Base-by-base conservation (phyloP, 2,329 filamentous ascomycete genomes). In the Kalaharituber pfeilii region DNA sequence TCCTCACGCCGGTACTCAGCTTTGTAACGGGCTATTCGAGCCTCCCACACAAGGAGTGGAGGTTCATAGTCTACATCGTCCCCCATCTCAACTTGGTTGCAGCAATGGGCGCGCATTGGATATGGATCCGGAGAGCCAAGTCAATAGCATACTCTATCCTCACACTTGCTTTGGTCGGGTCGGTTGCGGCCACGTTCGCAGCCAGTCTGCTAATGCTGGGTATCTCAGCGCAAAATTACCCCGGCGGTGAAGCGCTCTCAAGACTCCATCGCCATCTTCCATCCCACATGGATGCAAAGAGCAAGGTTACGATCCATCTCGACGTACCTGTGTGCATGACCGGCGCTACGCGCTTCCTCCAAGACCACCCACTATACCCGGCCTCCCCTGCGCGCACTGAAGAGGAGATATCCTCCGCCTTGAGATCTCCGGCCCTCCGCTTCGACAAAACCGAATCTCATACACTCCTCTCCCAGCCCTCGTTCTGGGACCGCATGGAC, bases 31-130 rank as follows among this genome's bases (percentile, higher is more conserved):
- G 93, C 44, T 96, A 94, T 72, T 94, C 86, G 59, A 63, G 86
- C 51, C 83, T 94, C 58, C 88, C 89, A 0, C 91, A 98, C 71
- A 98, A 98, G 67, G 91, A 98, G 70, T 84, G 87, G 67, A 84
- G 91, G 18, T 98, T 98, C 72, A 81, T 98, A 62, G 80, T 96
- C 63, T 96, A 96, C 69, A 75, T 79, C 52, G 74, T 94, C 24
- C 91, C 91, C 0, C 75, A 82, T 0, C 71, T 96, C 27, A 94
- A 88, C 0, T 82, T 82, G 9, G 77, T 81, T 2, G 82, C 86
- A 0, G 81, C 86, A 2, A 73, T 86, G 3, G 81, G 80, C 20
- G 85, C 86, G 13, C 76, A 79, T 54, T 81, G 79, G 67, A 70
- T 93, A 59, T 84, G 78, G 69, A 73, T 71, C 0, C 80, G 82